phyloP scores from a whole-genome alignment of 495 filamentous ascomycete genomes.

The Penicillium subrubescens region DNA sequence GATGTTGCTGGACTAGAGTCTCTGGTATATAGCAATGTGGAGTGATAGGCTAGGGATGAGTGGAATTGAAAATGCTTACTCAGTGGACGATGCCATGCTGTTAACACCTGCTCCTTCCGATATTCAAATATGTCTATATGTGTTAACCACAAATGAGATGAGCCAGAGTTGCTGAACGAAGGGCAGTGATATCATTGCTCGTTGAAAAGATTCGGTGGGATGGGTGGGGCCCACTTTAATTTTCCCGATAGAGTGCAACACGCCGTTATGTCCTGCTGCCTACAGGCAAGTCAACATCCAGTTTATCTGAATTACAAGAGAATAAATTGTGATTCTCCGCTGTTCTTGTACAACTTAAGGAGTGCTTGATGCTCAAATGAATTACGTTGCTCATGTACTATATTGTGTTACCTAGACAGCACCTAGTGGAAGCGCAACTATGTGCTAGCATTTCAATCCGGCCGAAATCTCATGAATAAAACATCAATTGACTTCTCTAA shows the following conservation, averaged over 20 bases:
- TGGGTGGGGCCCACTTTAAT: slow-evolving; percentile 20
- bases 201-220: slow-evolving; percentile 15
- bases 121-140: background rate
- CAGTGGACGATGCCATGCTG: slow-evolving; percentile 6
- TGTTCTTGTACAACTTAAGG: background rate
- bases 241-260: slow-evolving; percentile 2
- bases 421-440: background rate
- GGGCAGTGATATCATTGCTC: slow-evolving; percentile 13
- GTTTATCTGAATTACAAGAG: too few species aligned
- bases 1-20: background rate
- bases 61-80: slow-evolving; percentile 1
- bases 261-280: background rate
- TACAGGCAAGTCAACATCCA: background rate
- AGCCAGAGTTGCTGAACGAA: background rate
- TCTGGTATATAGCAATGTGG: background rate
- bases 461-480: slow-evolving; percentile 6
- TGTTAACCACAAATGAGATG: background rate
- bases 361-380: background rate
- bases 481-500: slow-evolving; percentile 22
- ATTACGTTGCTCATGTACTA: background rate
- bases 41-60: slow-evolving; percentile 3
- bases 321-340: too few species aligned
- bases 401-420: background rate
- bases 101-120: background rate
- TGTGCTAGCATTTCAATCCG: background rate